Evolutionary conservation across 306 rosid species (phyloP), one percentile per base, ranked within the genome.

Genomic region (Myrica gale): DNA sequence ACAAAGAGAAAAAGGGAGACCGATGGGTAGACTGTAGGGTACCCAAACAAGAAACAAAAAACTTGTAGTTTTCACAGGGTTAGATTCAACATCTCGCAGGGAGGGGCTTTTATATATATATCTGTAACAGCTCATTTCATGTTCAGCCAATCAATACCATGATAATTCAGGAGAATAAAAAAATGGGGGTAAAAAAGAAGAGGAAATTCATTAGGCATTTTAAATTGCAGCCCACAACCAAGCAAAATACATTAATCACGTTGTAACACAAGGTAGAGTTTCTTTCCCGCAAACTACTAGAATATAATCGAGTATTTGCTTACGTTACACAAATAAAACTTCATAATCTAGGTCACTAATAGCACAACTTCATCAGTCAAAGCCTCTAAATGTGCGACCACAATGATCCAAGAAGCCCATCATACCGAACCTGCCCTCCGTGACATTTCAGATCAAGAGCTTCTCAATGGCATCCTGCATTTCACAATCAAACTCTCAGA

Each of bases 381-480:
- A 86, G 95, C 98, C 95, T 89, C 93, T 52, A 78, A 84, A 83
- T 85, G 84, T 66, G 85, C 86, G 73, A 72, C 80, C 80, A 74
- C 62, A 77, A 75, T 70, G 76, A 76, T 84, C 87, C 83, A 83
- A 86, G 91, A 88, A 93, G 95, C 96, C 90, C 87, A 78, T 91
- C 96, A 91, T 84, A 84, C 92, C 80, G 89, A 90, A 77, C 60
- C 69, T 43, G 52, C 78, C 69, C 7, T 45, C 37, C 63, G 15
- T 42, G 10, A 58, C 39, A 54, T 57, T 70, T 90, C 87, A 95
- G 74, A 95, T 92, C 69, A 92, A 81, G 71, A 95, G 91, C 87
- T 95, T 95, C 87, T 95, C 98, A 76, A 92, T 95, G 15, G 98
- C 97, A 81, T 95, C 93, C 98, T 91, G 87, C 78, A 84, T 68